Base-by-base conservation (phyloP, 2,329 filamentous ascomycete species). In the Microthyrium microscopicum region DNA sequence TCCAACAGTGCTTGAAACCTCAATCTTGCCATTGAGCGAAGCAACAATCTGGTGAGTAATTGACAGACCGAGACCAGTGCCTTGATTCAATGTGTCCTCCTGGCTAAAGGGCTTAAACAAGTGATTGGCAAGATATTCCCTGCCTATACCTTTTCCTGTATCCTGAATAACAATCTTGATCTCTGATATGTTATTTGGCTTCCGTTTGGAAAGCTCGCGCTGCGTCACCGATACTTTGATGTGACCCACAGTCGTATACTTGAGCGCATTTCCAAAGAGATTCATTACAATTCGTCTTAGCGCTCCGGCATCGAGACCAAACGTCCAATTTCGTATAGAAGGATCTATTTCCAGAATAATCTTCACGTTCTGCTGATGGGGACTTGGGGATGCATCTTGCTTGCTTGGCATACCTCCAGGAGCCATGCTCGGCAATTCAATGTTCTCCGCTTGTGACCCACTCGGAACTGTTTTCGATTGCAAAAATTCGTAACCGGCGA, bases 211-310 rank as follows among this genome's bases (percentile, higher is more conserved):
- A 9, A 9, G 13, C 8, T 8, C 26, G 26, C 8, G 31, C 9
- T 13, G 26, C 17, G 11, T 36, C 12, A 35, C 17, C 9, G 33
- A 26, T n/a, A 68, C 51, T 5, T 58, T 55, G 3, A 74, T 59
- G 34, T 54, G 63, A 3, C 70, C 70, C 1, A 51, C 45, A 2
- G 58, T 54, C 0, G 69, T 75, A 37, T 73, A 76, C 45, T 75
- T 76, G 44, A 75, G 56, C 0, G 71, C 61, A 42, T 76, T 76
- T 6, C 67, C 67, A 26, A 73, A 66, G 1, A 75, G 43, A 36
- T 75, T 75, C 68, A 73, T 72, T 30, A 74, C 58, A 29, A 75
- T 63, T 5, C 68, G 57, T n/a, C 57, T 26, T 29, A 38, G 50
- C 2, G 61, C 62, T 1, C 71, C 70, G 0, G 66, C 61, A 29